A percentile compares a stretch with the other conserved stretches of the same genome.
phyloP scores from a whole-genome alignment of 208 protist species.

The Plasmodiophora brassicae region DNA sequence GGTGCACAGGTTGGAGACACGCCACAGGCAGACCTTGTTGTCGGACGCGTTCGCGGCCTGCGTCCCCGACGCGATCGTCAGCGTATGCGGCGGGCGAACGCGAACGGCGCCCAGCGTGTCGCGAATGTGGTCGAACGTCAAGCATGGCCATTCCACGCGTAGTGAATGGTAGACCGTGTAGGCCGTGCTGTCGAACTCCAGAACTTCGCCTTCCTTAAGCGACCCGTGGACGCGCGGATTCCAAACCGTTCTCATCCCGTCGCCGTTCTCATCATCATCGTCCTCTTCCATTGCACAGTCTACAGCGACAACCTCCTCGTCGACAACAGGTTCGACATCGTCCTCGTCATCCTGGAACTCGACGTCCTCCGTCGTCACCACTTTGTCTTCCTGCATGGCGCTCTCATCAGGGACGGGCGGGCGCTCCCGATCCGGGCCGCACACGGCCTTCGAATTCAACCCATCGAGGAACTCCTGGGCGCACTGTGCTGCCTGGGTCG shows the following conservation, averaged over 20 bases:
- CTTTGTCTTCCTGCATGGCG: too few relatives aligned
- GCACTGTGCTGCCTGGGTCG: too few relatives aligned
- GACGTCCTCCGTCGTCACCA: neutral
- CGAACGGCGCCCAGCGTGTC: constrained; percentile 35
- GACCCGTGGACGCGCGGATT: neutral
- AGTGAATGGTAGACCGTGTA: constrained; percentile 19
- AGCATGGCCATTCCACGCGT: constrained; percentile 40
- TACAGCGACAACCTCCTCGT: neutral
- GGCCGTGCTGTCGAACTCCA: neutral
- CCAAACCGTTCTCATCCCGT: neutral
- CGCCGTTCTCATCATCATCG: neutral
- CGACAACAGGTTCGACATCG: neutral
- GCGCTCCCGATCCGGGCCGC: too few relatives aligned
- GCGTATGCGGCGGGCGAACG: neutral
- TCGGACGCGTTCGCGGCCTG: constrained; percentile 32
- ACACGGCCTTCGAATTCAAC: too few relatives aligned
- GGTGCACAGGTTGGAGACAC: constrained; percentile 23
- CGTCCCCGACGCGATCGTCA: constrained; percentile 37
- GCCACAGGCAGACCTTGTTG: constrained; percentile 39
- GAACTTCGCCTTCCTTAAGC: neutral
- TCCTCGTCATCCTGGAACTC: constrained; percentile 11
- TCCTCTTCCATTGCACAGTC: neutral
- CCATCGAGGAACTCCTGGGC: too few relatives aligned
- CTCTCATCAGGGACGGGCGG: too few relatives aligned
- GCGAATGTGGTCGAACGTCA: constrained; percentile 25